A percentile compares a stretch with the other conserved stretches of the same genome.
Evolutionary conservation across 352 stramenopile species (phyloP).

Genomic region (Phytophthora rubi): DNA sequence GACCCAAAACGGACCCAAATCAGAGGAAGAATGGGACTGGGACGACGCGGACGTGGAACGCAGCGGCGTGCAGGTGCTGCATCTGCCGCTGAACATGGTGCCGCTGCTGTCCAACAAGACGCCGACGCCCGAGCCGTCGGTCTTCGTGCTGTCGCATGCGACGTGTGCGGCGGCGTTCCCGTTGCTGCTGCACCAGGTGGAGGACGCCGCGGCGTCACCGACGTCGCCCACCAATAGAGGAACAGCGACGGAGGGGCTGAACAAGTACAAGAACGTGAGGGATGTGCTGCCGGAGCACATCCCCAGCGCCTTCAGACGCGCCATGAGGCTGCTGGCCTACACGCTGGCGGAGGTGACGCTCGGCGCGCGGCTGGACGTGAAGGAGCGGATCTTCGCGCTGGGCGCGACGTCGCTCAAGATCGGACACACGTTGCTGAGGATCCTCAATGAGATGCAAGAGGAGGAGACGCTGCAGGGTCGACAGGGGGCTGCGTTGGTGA

Average conservation of each 20-base stretch:
- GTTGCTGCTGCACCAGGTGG: slow-evolving; percentile 66
- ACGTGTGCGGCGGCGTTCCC: slow-evolving; percentile 74
- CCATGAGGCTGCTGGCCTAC: slow-evolving; percentile 73
- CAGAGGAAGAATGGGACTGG: slow-evolving; percentile 63
- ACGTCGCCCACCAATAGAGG: slow-evolving; percentile 16
- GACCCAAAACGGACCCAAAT: slow-evolving; percentile 20
- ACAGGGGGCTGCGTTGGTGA: slow-evolving; percentile 60
- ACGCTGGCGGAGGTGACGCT: slow-evolving; percentile 64
- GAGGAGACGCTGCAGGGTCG: slow-evolving; percentile 51
- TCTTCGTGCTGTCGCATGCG: slow-evolving; percentile 78
- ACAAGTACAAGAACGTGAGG: slow-evolving; percentile 63
- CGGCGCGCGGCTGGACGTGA: slow-evolving; percentile 58
- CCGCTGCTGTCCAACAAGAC: slow-evolving; percentile 57
- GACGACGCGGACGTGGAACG: slow-evolving; percentile 30
- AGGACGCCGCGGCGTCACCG: slow-evolving; percentile 10
- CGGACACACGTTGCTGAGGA: slow-evolving; percentile 73
- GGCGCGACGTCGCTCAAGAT: slow-evolving; percentile 81
- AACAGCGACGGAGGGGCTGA: slow-evolving; percentile 7
- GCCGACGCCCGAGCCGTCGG: slow-evolving; percentile 50
- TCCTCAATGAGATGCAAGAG: slow-evolving; percentile 65
- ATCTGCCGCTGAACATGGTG: slow-evolving; percentile 66
- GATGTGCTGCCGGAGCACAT: slow-evolving; percentile 76
- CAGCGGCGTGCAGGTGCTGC: slow-evolving; percentile 47
- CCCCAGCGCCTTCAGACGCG: slow-evolving; percentile 58
- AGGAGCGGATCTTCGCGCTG: slow-evolving; percentile 75